Evolutionary conservation across 768 basidiomycete species (phyloP), one percentile per base, ranked within the genome.

Genomic region (Boletellus ananas): DNA sequence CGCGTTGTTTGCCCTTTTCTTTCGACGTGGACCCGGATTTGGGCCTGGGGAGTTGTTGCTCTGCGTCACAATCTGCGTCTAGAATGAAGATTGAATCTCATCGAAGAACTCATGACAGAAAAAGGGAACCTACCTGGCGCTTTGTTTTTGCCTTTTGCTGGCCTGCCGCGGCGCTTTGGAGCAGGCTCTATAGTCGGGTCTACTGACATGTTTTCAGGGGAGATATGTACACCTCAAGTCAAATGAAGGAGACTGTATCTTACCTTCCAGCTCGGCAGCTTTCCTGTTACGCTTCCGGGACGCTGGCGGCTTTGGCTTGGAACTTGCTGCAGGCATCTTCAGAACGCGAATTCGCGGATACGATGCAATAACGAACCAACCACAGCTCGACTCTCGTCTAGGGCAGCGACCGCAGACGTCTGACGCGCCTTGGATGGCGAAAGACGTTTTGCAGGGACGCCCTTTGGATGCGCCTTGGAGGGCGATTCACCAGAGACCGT

Each of bases 401-500:
- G n/a, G n/a, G 25, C 23, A 6, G 14, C n/a, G 25, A 8, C 11
- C 1, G 16, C 14, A 6, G 31, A 51, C 16, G 48, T 8, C 17
- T 6, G 59, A 40, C 40, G 48, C 6, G 33, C 27, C 21, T 45
- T 55, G 13, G 39, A 23, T 31, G 17, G 12, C 33, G 52, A 51
- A 9, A 3, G 7, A 14, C 51, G 50, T 20, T 46, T 59, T 12
- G 43, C 10, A 7, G 40, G 7, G 7, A 36, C 34, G 27, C 21
- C 13, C 13, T 49, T 63, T 17, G 31, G 11, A 43, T 34, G 36
- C 0, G 47, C n/a, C 48, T 73, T 76, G 42, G 63, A 61, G 2
- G 79, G 79, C 1, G 76, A 78, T 50, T 77, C 75, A 10, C 73
- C 73, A 47, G 71, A 72, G 0, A 77, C 70, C 8, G 74, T 74